Evolutionary conservation across 352 stramenopile genomes (phyloP).

Genomic region (Phytophthora sansomeana): DNA sequence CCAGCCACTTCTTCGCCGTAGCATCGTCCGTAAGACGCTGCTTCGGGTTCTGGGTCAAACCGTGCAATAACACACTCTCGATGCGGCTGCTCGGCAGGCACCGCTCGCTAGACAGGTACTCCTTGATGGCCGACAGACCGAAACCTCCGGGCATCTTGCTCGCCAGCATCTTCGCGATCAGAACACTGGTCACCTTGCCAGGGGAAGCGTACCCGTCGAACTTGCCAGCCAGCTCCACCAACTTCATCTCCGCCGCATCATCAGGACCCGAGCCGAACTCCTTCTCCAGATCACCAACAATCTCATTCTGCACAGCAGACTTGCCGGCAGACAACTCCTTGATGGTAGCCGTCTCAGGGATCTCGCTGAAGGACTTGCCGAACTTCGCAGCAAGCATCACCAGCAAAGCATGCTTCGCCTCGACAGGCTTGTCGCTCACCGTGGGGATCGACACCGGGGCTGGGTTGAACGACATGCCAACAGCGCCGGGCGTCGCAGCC

Average conservation of each 20-base stretch:
- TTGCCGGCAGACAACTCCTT: slow-evolving; percentile 84
- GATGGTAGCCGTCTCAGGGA: no score
- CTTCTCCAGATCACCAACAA: no score
- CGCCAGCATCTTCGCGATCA: slow-evolving; percentile 84
- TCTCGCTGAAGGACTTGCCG: no score
- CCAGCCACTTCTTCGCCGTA: slow-evolving; percentile 82
- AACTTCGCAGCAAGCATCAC: no score
- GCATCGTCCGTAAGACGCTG: slow-evolving; percentile 67
- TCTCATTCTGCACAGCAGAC: no score
- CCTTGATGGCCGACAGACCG: slow-evolving; percentile 73
- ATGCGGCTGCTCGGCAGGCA: slow-evolving; percentile 75
- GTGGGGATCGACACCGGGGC: no score
- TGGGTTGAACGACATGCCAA: no score
- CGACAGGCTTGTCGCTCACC: no score
- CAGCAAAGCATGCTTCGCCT: no score
- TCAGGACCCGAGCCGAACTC: no score
- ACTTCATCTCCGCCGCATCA: slow-evolving; percentile 80
- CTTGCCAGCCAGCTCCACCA: slow-evolving; percentile 74
- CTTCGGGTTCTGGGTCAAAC: slow-evolving; percentile 74
- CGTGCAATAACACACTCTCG: slow-evolving; percentile 84
- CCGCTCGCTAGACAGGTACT: slow-evolving; percentile 75
- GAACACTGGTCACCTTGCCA: slow-evolving; percentile 75
- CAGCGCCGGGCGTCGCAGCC: no score
- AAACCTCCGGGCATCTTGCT: slow-evolving; percentile 89
- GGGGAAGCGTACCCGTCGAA: slow-evolving; percentile 73